Base-by-base conservation (phyloP, 495 filamentous ascomycete genomes). In the Neurospora tetraspora region DNA sequence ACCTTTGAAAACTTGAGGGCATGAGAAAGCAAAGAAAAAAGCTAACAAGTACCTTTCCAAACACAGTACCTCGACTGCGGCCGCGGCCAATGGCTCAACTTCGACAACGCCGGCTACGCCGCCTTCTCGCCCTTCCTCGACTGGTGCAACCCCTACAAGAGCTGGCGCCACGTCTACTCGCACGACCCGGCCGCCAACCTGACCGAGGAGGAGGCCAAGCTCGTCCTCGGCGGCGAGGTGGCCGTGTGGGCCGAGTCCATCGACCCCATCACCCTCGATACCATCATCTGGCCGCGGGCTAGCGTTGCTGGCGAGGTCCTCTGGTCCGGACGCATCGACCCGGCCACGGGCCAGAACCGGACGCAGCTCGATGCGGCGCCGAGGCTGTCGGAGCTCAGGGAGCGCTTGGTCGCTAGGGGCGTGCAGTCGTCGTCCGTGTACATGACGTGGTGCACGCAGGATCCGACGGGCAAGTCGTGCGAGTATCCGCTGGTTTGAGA, bases 171-270 rank as follows among this genome's bases (percentile, higher is more conserved):
- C 69, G 86, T 94, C 72, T 95, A 96, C 84, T 86, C 88, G 45
- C 90, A 93, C 80, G 89, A 94, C 76, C 93, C 93, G 4, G 82
- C 87, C 14, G 83, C 77, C n/a, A 85, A 84, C 70, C 81, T 96
- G 14, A 85, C 90, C 0, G 79, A 76, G 0, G 85, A 88, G 12
- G 74, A 86, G 61, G 83, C 86, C 0, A 83, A 89, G 74, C 84
- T 93, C 7, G 91, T 96, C 6, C 77, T 94, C 5, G 93, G 93
- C 36, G 93, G 92, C 11, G 93, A 95, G 77, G 87, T 90, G 20
- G 89, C 90, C 73, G 87, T 92, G 36, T 96, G 93, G 93, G 87
- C 84, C 74, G 93, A 96, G 82, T 88, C 91, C 71, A 93, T 91
- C 37, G 93, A 96, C 77, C 78, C 87, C 1, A 81, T 86, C 37